These are phyloP conservation scores for Rubia occidens DNA, from an alignment of 305 asterid genomes.

Conservation along the genomic window DNA sequence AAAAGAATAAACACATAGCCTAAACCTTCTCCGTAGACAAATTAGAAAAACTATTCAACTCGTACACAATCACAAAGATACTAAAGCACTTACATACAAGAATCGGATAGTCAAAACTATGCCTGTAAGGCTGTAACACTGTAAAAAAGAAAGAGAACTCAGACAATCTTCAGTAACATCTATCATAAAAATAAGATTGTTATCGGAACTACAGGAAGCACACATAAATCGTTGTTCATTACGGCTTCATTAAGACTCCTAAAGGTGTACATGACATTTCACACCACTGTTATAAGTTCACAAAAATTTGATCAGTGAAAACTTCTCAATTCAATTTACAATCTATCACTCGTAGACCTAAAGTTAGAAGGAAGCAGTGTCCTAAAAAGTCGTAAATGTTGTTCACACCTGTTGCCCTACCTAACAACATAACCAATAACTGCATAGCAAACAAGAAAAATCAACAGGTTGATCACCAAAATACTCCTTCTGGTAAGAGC, in stretches of 20 bases:
- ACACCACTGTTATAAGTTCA: background rate
- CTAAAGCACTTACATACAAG: background rate
- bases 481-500: background rate
- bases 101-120: background rate
- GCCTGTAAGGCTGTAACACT: background rate
- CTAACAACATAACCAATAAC: background rate
- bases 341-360: background rate
- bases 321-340: no score
- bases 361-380: background rate
- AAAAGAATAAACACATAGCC: background rate
- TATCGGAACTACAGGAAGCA: background rate
- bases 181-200: background rate
- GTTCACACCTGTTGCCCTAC: background rate
- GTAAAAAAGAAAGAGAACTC: background rate
- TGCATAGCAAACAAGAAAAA: background rate
- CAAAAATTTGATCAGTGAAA: no score
- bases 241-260: background rate
- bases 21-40: background rate
- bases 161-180: background rate
- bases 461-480: background rate
- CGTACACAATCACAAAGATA: background rate
- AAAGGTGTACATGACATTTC: no score
- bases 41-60: background rate
- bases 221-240: background rate
- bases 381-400: background rate